A percentile compares a stretch with the other conserved stretches of the same genome.
These are phyloP conservation scores for Boeremia exigua DNA, from an alignment of 2,329 filamentous ascomycete species.

Conservation along the genomic window DNA sequence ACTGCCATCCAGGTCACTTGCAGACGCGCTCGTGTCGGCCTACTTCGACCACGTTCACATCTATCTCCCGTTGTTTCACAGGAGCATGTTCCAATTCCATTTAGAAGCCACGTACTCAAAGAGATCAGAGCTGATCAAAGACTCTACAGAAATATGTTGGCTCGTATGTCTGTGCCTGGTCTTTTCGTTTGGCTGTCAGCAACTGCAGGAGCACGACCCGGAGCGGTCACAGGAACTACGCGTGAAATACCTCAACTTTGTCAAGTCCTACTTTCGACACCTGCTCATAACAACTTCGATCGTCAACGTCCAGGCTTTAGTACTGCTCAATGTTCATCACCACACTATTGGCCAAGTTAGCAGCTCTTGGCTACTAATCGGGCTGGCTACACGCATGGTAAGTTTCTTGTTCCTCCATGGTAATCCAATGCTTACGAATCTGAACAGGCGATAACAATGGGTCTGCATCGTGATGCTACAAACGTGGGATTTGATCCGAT, in stretches of 20 bases:
- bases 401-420: not conserved
- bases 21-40: slow-evolving; percentile 48
- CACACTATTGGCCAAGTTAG: slow-evolving; percentile 53
- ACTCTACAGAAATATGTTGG: slow-evolving; percentile 51
- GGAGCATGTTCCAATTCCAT: slow-evolving; percentile 48
- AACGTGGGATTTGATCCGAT: slow-evolving; percentile 48
- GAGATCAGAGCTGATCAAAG: slow-evolving; percentile 22
- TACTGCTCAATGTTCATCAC: slow-evolving; percentile 52
- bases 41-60: slow-evolving; percentile 52
- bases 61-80: slow-evolving; percentile 49
- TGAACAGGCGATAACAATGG: slow-evolving; percentile 49
- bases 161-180: slow-evolving; percentile 52
- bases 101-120: slow-evolving; percentile 49
- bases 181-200: slow-evolving; percentile 51
- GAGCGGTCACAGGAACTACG: slow-evolving; percentile 26
- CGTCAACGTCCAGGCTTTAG: slow-evolving; percentile 52
- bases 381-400: slow-evolving; percentile 50
- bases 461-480: slow-evolving; percentile 53
- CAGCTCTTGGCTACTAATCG: slow-evolving; percentile 51
- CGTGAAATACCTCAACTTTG: slow-evolving; percentile 34
- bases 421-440: not conserved
- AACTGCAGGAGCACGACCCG: slow-evolving; percentile 42
- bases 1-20: slow-evolving; percentile 46
- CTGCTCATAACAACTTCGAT: slow-evolving; percentile 49
- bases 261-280: slow-evolving; percentile 45